Evolutionary conservation across 257 asterid genomes (phyloP).

Genomic region (Gentiana straminea): DNA sequence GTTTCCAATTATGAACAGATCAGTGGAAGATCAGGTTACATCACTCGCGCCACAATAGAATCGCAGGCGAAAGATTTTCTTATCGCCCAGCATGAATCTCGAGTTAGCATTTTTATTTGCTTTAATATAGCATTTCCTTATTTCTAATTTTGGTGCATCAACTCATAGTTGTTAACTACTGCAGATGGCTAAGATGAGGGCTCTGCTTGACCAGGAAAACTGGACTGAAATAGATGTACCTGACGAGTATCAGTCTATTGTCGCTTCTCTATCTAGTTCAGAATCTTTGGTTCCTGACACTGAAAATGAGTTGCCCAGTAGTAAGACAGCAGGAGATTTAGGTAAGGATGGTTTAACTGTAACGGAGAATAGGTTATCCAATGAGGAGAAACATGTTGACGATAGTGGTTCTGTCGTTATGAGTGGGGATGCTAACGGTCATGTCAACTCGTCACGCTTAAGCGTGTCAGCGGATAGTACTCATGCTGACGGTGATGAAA

Average conservation of each 20-base stretch:
- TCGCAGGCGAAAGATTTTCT: constrained; percentile 95
- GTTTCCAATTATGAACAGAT: constrained; percentile 54
- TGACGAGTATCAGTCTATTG: constrained; percentile 81
- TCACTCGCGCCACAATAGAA: constrained; percentile 91
- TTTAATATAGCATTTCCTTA: constrained; percentile 11
- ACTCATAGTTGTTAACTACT: constrained; percentile 17
- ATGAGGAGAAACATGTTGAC: constrained; percentile 26
- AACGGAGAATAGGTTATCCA: constrained; percentile 30
- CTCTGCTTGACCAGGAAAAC: constrained; percentile 95
- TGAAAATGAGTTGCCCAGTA: constrained; percentile 30
- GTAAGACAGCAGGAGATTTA: constrained; percentile 25
- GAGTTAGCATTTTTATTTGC: constrained; percentile 48
- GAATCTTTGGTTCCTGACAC: constrained; percentile 37
- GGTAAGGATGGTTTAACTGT: constrained; percentile 32
- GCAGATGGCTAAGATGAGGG: constrained; percentile 90
- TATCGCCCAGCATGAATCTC: constrained; percentile 88
- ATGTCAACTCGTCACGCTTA: constrained; percentile 25
- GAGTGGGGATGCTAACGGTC: constrained; percentile 26
- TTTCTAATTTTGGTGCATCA: constrained; percentile 12
- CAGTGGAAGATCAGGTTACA: constrained; percentile 99
- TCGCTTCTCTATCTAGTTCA: constrained; percentile 40
- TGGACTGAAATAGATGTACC: constrained; percentile 98
- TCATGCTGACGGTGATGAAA: constrained; percentile 47
- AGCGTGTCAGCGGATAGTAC: constrained; percentile 34
- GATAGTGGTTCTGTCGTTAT: constrained; percentile 44